Conservation (phyloP, 164 flowering plant genomes). For the Nelumbo lutea region DNA sequence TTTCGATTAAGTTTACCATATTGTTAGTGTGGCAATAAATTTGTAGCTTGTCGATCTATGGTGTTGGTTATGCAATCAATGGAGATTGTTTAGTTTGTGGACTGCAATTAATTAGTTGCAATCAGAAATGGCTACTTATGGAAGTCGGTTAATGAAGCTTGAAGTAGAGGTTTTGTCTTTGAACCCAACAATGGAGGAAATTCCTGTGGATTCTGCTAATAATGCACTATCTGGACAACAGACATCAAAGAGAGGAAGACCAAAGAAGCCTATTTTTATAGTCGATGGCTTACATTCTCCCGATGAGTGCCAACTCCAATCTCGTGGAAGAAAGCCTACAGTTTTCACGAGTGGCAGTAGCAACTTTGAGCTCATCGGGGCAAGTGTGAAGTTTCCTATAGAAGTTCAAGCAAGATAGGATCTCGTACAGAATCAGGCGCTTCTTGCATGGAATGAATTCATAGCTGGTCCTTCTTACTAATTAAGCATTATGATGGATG, state of each 20-base stretch:
- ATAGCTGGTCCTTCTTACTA: too few species aligned
- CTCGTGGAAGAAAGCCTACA: slow-evolving; percentile 26
- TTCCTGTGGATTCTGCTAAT: slow-evolving; percentile 12
- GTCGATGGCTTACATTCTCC: slow-evolving; percentile 15
- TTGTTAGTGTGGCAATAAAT: neutral
- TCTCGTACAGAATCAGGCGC: too few species aligned
- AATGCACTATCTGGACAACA: slow-evolving; percentile 9
- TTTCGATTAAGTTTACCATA: neutral
- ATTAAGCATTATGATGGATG: too few species aligned
- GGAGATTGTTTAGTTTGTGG: slow-evolving; percentile 34
- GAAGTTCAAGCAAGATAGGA: too few species aligned
- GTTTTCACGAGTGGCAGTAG: too few species aligned
- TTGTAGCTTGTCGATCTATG: neutral
- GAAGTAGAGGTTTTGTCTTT: slow-evolving; percentile 28
- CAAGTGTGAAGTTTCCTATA: too few species aligned
- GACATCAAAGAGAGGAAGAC: slow-evolving; percentile 31
- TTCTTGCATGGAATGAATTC: too few species aligned
- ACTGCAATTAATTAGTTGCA: slow-evolving; percentile 24
- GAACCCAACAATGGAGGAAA: slow-evolving; percentile 18
- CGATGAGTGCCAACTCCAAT: slow-evolving; percentile 21
- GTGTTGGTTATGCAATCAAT: slow-evolving; percentile 27
- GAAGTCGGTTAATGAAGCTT: slow-evolving; percentile 24
- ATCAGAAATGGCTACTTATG: slow-evolving; percentile 28
- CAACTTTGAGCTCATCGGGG: too few species aligned
- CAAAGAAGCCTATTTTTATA: slow-evolving; percentile 25